phyloP scores from a whole-genome alignment of 352 stramenopile species.

The Pythium phragmiticola region DNA sequence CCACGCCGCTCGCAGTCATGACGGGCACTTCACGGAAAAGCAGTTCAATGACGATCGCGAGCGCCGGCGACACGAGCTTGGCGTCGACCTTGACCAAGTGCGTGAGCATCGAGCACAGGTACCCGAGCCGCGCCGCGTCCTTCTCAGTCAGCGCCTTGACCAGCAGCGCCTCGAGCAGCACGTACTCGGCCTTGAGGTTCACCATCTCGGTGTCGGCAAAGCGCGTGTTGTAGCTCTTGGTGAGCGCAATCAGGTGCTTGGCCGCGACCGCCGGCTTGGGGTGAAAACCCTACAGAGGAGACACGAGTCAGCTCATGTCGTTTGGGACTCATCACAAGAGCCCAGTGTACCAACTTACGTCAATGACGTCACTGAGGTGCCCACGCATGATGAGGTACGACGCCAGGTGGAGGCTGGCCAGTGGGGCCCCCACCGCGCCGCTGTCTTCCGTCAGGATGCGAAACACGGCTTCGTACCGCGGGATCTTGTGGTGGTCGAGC shows the following conservation, averaged over 20 bases:
- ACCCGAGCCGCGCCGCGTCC: slow-evolving; percentile 45
- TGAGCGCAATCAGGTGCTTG: slow-evolving; percentile 65
- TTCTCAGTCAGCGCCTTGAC: slow-evolving; percentile 55
- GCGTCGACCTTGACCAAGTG: slow-evolving; percentile 80
- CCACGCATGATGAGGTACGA: slow-evolving; percentile 65
- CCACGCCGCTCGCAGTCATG: slow-evolving; percentile 57
- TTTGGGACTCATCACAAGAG: neutral
- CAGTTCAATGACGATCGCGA: slow-evolving; percentile 83
- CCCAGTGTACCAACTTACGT: slow-evolving; percentile 27
- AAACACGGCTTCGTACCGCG: slow-evolving; percentile 63
- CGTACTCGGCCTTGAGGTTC: slow-evolving; percentile 70
- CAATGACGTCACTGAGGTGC: slow-evolving; percentile 51
- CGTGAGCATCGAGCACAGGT: slow-evolving; percentile 71
- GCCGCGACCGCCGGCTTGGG: slow-evolving; percentile 70
- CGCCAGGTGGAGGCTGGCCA: slow-evolving; percentile 65
- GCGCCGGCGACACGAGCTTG: slow-evolving; percentile 54
- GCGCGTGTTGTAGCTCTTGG: slow-evolving; percentile 56
- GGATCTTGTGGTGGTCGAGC: slow-evolving; percentile 64
- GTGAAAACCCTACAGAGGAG: slow-evolving; percentile 42
- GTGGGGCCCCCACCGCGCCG: slow-evolving; percentile 54
- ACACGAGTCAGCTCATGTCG: neutral
- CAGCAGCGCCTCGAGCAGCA: slow-evolving; percentile 73
- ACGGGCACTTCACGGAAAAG: slow-evolving; percentile 79
- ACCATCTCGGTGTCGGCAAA: slow-evolving; percentile 41
- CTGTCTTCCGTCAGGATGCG: slow-evolving; percentile 76